Evolutionary conservation across 2,329 filamentous ascomycete species (phyloP).

Genomic region (Cytospora mali): DNA sequence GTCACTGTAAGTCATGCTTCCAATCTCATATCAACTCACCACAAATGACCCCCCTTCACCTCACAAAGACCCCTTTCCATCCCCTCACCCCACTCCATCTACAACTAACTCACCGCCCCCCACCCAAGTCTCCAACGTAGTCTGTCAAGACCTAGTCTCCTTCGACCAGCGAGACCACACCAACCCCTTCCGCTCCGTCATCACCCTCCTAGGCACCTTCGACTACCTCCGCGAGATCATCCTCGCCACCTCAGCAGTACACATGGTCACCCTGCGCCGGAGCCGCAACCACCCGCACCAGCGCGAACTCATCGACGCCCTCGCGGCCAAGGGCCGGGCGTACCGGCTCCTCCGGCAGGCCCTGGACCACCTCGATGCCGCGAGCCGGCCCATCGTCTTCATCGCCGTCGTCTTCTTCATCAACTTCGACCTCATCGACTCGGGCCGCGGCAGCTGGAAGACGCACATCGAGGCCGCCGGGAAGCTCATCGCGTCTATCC

Average conservation of each 20-base stretch:
- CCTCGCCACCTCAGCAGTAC: conserved; percentile 51
- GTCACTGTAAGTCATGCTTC: conserved; percentile 48
- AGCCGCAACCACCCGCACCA: conserved; percentile 35
- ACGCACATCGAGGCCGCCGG: conserved; percentile 49
- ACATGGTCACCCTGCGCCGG: conserved; percentile 48
- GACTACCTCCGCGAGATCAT: conserved; percentile 51
- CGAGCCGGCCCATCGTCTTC: conserved; percentile 41
- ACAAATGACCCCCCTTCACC: background rate
- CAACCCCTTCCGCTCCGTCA: conserved; percentile 51
- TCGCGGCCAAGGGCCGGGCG: conserved; percentile 50
- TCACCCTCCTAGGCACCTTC: conserved; percentile 45
- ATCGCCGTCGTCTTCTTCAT: conserved; percentile 53
- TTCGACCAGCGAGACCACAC: conserved; percentile 43
- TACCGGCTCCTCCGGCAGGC: conserved; percentile 46
- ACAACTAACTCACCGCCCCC: background rate
- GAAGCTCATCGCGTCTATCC: conserved; percentile 46
- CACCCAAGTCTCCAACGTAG: conserved; percentile 46
- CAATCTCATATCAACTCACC: background rate
- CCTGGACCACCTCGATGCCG: conserved; percentile 42
- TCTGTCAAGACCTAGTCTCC: conserved; percentile 57
- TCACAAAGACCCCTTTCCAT: background rate
- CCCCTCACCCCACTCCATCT: too few species aligned
- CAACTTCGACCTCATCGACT: conserved; percentile 50
- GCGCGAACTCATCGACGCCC: conserved; percentile 44
- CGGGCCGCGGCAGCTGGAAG: conserved; percentile 30